Conservation (phyloP, 352 stramenopile genomes). For the Globisporangium nagaii region DNA sequence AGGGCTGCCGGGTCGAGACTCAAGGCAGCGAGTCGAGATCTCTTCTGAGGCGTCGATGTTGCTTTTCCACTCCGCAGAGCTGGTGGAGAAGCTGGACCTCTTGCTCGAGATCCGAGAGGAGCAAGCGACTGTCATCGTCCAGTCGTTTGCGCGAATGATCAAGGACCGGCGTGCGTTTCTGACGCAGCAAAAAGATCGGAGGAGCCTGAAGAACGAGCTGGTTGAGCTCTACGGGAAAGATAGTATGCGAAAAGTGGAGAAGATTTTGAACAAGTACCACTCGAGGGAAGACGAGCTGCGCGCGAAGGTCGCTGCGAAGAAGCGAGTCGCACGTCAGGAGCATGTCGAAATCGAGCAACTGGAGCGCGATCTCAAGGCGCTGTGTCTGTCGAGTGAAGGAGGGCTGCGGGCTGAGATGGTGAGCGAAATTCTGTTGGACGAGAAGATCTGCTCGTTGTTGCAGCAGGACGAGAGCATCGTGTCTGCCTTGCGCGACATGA, state of each 20-base stretch:
- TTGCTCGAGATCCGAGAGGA: conserved; percentile 27
- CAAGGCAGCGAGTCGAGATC: conserved; percentile 9
- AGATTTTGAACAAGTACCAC: conserved; percentile 33
- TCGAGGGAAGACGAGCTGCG: conserved; percentile 34
- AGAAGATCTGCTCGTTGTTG: conserved; percentile 30
- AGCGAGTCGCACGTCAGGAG: conserved; percentile 16
- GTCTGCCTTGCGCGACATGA: conserved; percentile 57
- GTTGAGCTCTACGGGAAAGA: conserved; percentile 31
- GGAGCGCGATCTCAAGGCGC: conserved; percentile 30
- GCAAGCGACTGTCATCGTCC: conserved; percentile 24
- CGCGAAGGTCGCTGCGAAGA: conserved; percentile 28
- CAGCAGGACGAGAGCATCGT: conserved; percentile 42
- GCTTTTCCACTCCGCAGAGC: conserved; percentile 20
- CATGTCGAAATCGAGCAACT: conserved; percentile 21
- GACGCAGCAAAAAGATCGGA: conserved; percentile 22
- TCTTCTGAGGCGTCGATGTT: conserved; percentile 13
- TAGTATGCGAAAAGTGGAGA: conserved; percentile 26
- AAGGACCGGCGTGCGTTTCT: conserved; percentile 20
- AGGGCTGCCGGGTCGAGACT: neutral
- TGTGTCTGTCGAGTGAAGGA: conserved; percentile 27
- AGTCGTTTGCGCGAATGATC: conserved; percentile 37
- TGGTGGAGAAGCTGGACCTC: conserved; percentile 36
- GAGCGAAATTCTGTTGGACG: conserved; percentile 45
- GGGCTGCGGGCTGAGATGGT: conserved; percentile 33
- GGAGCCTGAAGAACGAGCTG: conserved; percentile 29